A percentile compares a stretch with the other conserved stretches of the same genome.
These are phyloP conservation scores for Pythium rishiriense DNA, from an alignment of 352 stramenopile genomes.

Conservation along the genomic window DNA sequence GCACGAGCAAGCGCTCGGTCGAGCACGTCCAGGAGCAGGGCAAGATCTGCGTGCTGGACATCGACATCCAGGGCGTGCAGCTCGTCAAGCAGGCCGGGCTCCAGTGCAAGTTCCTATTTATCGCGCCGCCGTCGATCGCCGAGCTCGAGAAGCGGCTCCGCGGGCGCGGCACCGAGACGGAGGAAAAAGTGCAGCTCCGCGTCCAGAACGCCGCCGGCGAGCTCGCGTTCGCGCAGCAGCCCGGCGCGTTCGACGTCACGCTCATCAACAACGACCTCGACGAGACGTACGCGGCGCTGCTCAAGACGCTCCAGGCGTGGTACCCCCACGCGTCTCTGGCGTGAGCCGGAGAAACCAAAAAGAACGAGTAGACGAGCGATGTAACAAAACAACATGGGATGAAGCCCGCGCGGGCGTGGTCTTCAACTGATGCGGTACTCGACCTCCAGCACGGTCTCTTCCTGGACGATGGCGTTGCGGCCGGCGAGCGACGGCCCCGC, in stretches of 20 bases:
- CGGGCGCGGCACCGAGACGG: constrained; percentile 94
- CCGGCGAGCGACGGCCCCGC: not conserved
- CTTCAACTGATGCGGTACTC: constrained; percentile 45
- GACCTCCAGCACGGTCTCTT: constrained; percentile 39
- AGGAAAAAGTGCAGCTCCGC: constrained; percentile 94
- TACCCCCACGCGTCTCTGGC: constrained; percentile 69
- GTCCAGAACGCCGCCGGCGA: constrained; percentile 93
- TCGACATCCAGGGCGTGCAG: constrained; percentile 97
- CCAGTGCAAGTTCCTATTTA: constrained; percentile 95
- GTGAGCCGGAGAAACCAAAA: constrained; percentile 9
- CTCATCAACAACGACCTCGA: constrained; percentile 90
- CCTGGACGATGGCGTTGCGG: constrained; percentile 18
- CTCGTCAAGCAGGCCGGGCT: constrained; percentile 91
- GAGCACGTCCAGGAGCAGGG: constrained; percentile 90
- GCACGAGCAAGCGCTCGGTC: constrained; percentile 93
- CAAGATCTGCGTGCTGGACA: constrained; percentile 99
- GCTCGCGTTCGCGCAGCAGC: constrained; percentile 87
- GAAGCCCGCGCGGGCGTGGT: no score
- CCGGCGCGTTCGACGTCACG: constrained; percentile 87
- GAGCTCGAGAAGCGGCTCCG: constrained; percentile 94
- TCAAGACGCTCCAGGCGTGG: constrained; percentile 68
- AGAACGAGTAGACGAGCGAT: constrained; percentile 1
- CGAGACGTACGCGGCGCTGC: constrained; percentile 71
- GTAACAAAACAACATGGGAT: not conserved
- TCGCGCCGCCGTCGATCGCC: constrained; percentile 94